Conservation (phyloP, 1,284 basidiomycete genomes). For the Sanguinoderma infundibulare region DNA sequence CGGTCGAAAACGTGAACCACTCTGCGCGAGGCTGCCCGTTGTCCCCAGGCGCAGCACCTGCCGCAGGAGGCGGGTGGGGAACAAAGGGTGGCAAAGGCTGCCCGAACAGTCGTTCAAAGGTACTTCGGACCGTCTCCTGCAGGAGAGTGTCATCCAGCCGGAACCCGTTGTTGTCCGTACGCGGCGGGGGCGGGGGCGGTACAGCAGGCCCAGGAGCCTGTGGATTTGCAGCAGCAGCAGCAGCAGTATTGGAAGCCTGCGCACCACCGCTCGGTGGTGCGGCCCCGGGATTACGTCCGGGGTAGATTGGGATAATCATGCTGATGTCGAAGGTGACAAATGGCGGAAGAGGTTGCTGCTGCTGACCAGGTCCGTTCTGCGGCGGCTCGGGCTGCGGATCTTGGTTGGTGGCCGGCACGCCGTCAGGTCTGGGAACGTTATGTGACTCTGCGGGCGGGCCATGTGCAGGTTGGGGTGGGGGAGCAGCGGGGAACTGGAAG, state of each 20-base stretch:
- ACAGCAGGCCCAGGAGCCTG: conserved; percentile 2
- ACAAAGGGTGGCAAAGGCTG: conserved; percentile 10
- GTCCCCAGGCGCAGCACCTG: conserved; percentile 14
- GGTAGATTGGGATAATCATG: conserved; percentile 23
- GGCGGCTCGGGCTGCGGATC: conserved; percentile 5
- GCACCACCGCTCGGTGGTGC: conserved; percentile 5
- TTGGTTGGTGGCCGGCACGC: not conserved
- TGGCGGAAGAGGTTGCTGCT: conserved; percentile 17
- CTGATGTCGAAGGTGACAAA: conserved; percentile 26
- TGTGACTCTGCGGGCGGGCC: conserved; percentile 2
- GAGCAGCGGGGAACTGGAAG: conserved; percentile 6
- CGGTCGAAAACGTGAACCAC: conserved; percentile 17
- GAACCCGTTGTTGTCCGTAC: conserved; percentile 22
- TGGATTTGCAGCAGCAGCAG: not conserved
- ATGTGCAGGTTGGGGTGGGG: conserved; percentile 6
- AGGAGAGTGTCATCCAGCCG: conserved; percentile 19
- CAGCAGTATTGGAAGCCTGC: not conserved
- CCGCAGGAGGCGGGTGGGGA: conserved; percentile 1
- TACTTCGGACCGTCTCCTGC: conserved; percentile 15
- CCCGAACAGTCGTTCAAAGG: conserved; percentile 25
- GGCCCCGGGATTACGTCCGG: conserved; percentile 13
- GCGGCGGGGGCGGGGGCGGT: conserved; percentile 13
- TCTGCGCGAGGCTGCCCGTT: conserved; percentile 4
- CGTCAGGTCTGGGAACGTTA: not conserved
- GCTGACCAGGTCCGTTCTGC: conserved; percentile 5